Base-by-base conservation (phyloP, 164 flowering plant genomes). In the Piper longum region DNA sequence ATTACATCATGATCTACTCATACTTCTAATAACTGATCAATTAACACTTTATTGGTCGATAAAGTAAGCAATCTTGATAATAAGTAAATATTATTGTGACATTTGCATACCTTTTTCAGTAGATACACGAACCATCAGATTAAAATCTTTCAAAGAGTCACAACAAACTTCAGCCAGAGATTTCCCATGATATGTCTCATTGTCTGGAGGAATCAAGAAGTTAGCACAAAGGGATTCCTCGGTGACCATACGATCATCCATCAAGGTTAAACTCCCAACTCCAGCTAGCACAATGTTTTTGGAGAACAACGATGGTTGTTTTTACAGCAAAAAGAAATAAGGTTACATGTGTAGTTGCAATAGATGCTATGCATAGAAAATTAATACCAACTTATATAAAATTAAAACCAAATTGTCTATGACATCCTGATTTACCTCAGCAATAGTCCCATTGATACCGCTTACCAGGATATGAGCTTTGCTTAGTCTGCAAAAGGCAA, bases 231-330 rank as follows among this genome's bases (percentile, higher is more conserved):
- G 65, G 18, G 81, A 72, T 54, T 85, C 91, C 60, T 84, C 87
- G 1, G 87, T 82, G 64, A 81, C 91, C 7, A 60, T 40, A 19
- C 95, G 75, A 70, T 88, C 88, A 73, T 95, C 97, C 77, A 84
- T 74, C 68, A 95, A 64, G 5, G 96, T 88, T 78, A 95, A 66
- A 75, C 99, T 95, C 7, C 99, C 97, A 64, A 95, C 84, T 69
- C 99, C 99, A 0, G 99, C 97, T 41, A 91, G 73, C 44, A 91
- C 90, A 79, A 95, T 83, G 63, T 95, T 91, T 82, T 95, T 95
- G 83, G 97, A 95, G 69, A 95, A 88, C 99, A 91, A 76, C 16
- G 41, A 48, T 12, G 41, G 36, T 26, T 26, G 36, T 26, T 26
- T 26, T 60, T 41, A 41, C 11, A 7, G 61, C 2, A 5, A 59